Conservation (phyloP, 2,329 filamentous ascomycete species). For the Claviceps citrina region DNA sequence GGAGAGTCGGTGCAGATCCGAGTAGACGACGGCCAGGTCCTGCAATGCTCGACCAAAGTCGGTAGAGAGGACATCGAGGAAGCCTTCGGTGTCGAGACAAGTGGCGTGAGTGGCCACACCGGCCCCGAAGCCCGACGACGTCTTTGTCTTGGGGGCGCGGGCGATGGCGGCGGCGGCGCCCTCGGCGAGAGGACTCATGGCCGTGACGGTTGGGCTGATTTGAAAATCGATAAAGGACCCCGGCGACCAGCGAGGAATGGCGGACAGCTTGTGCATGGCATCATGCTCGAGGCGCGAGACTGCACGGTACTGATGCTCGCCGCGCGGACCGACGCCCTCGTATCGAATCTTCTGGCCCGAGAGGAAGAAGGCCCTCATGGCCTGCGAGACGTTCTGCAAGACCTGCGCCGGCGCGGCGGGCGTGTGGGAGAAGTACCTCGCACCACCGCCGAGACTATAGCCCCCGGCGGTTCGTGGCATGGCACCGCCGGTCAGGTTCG, state of each 20-base stretch:
- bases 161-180: conserved; percentile 40
- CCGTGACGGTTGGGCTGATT: conserved; percentile 77
- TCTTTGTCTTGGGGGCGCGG: conserved; percentile 24
- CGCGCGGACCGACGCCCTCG: conserved; percentile 58
- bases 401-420: conserved; percentile 79
- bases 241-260: conserved; percentile 38
- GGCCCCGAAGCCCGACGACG: conserved; percentile 28
- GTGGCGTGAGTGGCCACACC: conserved; percentile 29
- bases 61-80: conserved; percentile 69
- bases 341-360: conserved; percentile 80
- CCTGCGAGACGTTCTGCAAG: conserved; percentile 86
- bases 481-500: conserved; percentile 80
- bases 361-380: conserved; percentile 82
- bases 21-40: conserved; percentile 63
- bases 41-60: conserved; percentile 81
- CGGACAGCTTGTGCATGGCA: conserved; percentile 50
- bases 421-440: conserved; percentile 78
- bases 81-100: conserved; percentile 65
- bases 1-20: conserved; percentile 66
- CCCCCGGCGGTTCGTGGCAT: conserved; percentile 75
- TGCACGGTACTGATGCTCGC: conserved; percentile 64
- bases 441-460: conserved; percentile 61
- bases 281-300: conserved; percentile 64
- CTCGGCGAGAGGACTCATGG: conserved; percentile 56
- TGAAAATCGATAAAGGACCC: conserved; percentile 83